Evolutionary conservation across 805 yeast genomes (phyloP).

Genomic region (Wilhelminamyces savonicus): DNA sequence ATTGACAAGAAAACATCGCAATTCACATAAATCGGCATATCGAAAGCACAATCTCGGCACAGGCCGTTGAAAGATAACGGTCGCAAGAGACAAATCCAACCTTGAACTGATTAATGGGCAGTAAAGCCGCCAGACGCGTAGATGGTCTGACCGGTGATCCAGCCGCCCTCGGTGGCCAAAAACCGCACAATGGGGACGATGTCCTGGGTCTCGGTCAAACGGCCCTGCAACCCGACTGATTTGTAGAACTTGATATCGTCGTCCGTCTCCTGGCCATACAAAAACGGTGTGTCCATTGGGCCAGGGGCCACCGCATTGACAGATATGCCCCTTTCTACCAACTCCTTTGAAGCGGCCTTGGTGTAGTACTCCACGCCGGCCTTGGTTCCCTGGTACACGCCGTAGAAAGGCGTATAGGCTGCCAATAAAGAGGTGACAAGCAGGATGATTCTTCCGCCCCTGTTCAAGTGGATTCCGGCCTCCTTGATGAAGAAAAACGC

Average conservation of each 20-base stretch:
- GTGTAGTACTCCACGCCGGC: constrained; percentile 49
- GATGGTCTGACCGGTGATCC: constrained; percentile 68
- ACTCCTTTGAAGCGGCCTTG: constrained; percentile 51
- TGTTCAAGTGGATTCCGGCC: constrained; percentile 45
- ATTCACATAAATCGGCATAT: too few relatives aligned
- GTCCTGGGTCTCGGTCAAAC: constrained; percentile 53
- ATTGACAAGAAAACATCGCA: too few relatives aligned
- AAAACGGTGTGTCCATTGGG: constrained; percentile 62
- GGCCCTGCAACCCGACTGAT: constrained; percentile 39
- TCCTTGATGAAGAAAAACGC: constrained; percentile 58
- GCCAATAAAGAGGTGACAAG: constrained; percentile 61
- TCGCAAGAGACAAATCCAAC: too few relatives aligned
- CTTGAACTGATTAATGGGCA: constrained; percentile 35
- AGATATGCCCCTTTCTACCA: constrained; percentile 36
- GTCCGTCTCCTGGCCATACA: constrained; percentile 53
- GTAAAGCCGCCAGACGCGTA: constrained; percentile 63
- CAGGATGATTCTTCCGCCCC: constrained; percentile 50
- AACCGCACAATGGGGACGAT: constrained; percentile 59
- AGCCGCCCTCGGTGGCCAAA: constrained; percentile 57
- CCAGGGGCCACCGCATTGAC: constrained; percentile 60
- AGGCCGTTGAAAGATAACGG: too few relatives aligned
- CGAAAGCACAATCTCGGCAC: too few relatives aligned
- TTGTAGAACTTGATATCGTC: constrained; percentile 51
- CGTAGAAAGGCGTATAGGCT: constrained; percentile 52
- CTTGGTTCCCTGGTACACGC: constrained; percentile 52